Evolutionary conservation across 1,284 basidiomycete species (phyloP), one percentile per base, ranked within the genome.

Genomic region (Trametes versicolor): DNA sequence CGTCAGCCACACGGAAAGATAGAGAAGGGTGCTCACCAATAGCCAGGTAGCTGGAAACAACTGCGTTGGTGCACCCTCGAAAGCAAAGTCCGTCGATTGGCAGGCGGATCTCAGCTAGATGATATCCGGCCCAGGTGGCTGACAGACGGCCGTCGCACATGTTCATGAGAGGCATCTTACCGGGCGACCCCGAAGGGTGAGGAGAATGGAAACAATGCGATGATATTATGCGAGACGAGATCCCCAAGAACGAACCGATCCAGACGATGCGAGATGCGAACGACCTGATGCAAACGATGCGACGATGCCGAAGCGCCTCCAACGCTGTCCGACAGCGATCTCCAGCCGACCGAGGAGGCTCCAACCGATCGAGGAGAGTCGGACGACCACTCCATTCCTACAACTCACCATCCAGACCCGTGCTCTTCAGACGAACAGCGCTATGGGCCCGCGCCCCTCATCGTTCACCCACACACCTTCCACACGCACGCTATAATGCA

Each of bases 401-500:
- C 45, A 21, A 15, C 45, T 17, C 19, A 2, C 37, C 43, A 23
- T 25, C 34, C 48, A 15, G 15, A 8, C 17, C 4, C 19, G 19
- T 17, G 41, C 37, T 13, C 39, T 36, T 69, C 63, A 87, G 39
- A 83, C 81, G 69, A 82, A 87, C 50, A 87, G 73, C 29, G 79
- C 78, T 66, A 87, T 78, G 6, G 82, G 83, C 5, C 86, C 85
- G 55, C 76, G 73, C 47, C 74, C 75, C 54, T 75, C 75, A 43
- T 80, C 78, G 75, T 77, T 78, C 36, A 75, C 78, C 88, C 89
- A 90, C 58, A 76, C 78, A 6, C 83, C 87, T 48, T 80, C 81
- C 25, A 87, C 72, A 63, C 83, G 79, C 37, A 89, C 80, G 69
- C 88, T 91, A 25, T 80, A 74, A 74, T 92, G 91, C 51, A 78